Evolutionary conservation across 257 asterid genomes (phyloP), one percentile per base, ranked within the genome.

Genomic region (Nyctanthes arbortristis): DNA sequence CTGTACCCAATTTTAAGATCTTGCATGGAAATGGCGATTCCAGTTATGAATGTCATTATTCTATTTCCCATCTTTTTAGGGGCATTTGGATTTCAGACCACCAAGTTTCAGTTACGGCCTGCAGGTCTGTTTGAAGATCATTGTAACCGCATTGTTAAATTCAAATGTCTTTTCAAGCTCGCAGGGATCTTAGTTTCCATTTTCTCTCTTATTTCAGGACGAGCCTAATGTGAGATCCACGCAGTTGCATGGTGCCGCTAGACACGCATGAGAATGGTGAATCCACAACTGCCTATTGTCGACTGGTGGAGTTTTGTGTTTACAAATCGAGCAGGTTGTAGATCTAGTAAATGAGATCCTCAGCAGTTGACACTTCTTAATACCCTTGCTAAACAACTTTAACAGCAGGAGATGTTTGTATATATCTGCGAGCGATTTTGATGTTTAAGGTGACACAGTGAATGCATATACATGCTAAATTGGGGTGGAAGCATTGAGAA

Each of bases 81-180:
- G 96, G 63, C 91, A 87, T 69, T 73, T 89, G 82, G 97, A 93
- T 77, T 93, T 88, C 69, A 84, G 99, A 78, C 93, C 84, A 62
- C 85, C 92, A 22, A 59, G 84, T 49, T 93, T 91, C 78, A 74
- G 80, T 61, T 91, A 87, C 61, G 74, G 85, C 68, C 68, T 93
- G 75, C 97, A 89, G 96, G 98, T 93, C 61, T 63, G 82, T 74
- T 35, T 33, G 11, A 66, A 52, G n/a, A 0, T 31, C 69, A 56
- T 31, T 24, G 76, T 29, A 66, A 25, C 33, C 27, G n/a, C 14
- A 11, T 29, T 58, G 43, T 34, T 52, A 63, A 67, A 70, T 64
- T 40, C 54, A 64, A 22, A 30, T 11, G 34, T 7, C 63, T 75
- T 65, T 34, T 11, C 65, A 25, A 54, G 8, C 24, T 69, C 65